A percentile compares a stretch with the other conserved stretches of the same genome.
Conservation (phyloP, 164 flowering plant genomes). For the Vitis rupestris region DNA sequence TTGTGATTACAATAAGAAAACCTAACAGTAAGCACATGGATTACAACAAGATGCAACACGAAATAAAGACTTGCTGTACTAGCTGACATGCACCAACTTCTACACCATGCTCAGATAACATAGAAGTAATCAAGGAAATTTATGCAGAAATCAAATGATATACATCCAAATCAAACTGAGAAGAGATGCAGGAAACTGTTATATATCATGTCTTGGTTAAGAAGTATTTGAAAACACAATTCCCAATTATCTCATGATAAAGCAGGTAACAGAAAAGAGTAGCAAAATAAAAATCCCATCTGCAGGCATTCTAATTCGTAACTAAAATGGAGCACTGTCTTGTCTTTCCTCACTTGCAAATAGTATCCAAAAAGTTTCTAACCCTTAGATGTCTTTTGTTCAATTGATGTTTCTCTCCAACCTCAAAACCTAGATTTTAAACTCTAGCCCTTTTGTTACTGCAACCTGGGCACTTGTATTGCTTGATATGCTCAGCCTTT, state of each 20-base stretch:
- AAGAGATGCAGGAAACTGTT: too few relatives aligned
- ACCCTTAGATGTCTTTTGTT: conserved; percentile 9
- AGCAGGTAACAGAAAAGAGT: conserved; percentile 9
- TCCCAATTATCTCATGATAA: conserved; percentile 7
- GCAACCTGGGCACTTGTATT: conserved; percentile 84
- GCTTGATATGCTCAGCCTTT: conserved; percentile 80
- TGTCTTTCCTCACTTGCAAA: conserved; percentile 10
- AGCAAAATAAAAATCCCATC: conserved; percentile 20
- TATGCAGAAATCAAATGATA: too few relatives aligned
- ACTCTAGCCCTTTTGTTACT: conserved; percentile 72
- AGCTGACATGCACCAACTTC: too few relatives aligned
- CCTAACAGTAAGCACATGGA: too few relatives aligned
- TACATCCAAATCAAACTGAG: too few relatives aligned
- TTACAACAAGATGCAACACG: too few relatives aligned
- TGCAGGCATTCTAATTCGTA: conserved; percentile 19
- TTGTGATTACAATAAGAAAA: too few relatives aligned
- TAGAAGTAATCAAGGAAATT: too few relatives aligned
- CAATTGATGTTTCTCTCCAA: conserved; percentile 4
- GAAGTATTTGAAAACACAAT: conserved; percentile 12
- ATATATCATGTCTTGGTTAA: too few relatives aligned
- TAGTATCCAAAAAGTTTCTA: conserved; percentile 11
- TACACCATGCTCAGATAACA: too few relatives aligned
- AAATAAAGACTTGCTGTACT: too few relatives aligned
- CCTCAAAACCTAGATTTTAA: conserved; percentile 24
- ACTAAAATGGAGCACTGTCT: conserved; percentile 15